phyloP scores from a whole-genome alignment of 2,329 filamentous ascomycete species.

The Coleophoma crateriformis region DNA sequence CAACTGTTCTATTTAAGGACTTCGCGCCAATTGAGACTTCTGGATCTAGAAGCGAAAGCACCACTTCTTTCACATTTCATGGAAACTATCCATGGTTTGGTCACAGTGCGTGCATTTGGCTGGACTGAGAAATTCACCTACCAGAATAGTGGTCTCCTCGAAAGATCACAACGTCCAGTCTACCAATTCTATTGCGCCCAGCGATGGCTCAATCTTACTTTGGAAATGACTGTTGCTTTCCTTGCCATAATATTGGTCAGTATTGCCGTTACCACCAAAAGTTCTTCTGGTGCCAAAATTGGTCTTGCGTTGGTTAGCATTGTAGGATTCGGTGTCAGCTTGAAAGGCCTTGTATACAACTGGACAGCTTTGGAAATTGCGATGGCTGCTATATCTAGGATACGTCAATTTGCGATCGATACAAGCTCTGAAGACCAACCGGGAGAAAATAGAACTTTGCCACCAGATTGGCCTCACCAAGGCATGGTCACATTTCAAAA shows the following conservation, averaged over 20 bases:
- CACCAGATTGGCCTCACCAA: background rate
- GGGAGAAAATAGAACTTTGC: conserved; percentile 3
- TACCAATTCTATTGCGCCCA: conserved; percentile 52
- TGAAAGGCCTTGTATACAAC: conserved; percentile 15
- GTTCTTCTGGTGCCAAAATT: conserved; percentile 1
- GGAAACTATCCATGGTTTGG: conserved; percentile 37
- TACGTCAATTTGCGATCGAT: conserved; percentile 24
- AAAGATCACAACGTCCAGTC: conserved; percentile 47
- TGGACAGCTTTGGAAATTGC: conserved; percentile 53
- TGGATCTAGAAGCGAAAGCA: conserved; percentile 39
- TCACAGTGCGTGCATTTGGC: conserved; percentile 39
- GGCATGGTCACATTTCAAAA: background rate
- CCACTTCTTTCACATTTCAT: conserved; percentile 43
- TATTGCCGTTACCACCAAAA: conserved; percentile 1
- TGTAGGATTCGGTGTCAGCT: conserved; percentile 1
- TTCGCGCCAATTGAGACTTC: conserved; percentile 41
- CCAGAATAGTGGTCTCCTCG: conserved; percentile 30
- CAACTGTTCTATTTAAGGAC: conserved; percentile 42
- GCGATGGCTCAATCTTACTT: conserved; percentile 47
- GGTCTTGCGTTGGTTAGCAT: conserved; percentile 3
- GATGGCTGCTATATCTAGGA: conserved; percentile 47
- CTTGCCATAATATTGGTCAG: conserved; percentile 12
- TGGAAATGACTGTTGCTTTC: conserved; percentile 34
- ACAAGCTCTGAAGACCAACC: conserved; percentile 40
- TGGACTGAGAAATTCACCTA: conserved; percentile 25